Evolutionary conservation across 2,329 filamentous ascomycete genomes (phyloP).

Genomic region (Parasarocladium wereldwijsianum): DNA sequence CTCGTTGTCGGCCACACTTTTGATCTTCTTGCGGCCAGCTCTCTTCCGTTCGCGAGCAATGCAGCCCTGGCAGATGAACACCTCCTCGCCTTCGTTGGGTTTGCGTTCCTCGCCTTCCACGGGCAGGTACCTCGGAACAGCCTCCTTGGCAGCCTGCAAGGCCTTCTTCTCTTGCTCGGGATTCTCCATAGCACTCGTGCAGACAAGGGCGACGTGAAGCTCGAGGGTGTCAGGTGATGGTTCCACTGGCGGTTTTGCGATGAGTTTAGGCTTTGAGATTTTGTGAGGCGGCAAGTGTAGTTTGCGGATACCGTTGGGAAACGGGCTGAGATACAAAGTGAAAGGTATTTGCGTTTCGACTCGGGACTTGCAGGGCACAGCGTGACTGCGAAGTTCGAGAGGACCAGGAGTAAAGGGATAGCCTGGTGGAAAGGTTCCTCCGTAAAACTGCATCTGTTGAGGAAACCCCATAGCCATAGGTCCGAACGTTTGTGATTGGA

Average conservation of each 20-base stretch:
- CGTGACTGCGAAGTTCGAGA: constrained; percentile 43
- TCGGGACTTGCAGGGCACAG: constrained; percentile 66
- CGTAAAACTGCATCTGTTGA: neutral
- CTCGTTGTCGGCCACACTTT: constrained; percentile 85
- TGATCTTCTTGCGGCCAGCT: constrained; percentile 81
- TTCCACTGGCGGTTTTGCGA: constrained; percentile 56
- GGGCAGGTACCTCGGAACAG: constrained; percentile 21
- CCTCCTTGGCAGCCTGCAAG: constrained; percentile 35
- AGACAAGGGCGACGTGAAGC: constrained; percentile 69
- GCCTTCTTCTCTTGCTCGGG: constrained; percentile 52
- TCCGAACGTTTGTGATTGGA: constrained; percentile 10
- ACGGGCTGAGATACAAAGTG: constrained; percentile 59
- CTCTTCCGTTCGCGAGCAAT: constrained; percentile 84
- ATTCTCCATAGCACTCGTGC: constrained; percentile 81
- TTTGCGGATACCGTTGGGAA: constrained; percentile 63
- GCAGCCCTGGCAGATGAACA: constrained; percentile 75
- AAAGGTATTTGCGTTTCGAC: constrained; percentile 96
- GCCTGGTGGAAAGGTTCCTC: constrained; percentile 2
- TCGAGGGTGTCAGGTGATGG: constrained; percentile 62
- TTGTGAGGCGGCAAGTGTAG: constrained; percentile 80
- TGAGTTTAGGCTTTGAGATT: constrained; percentile 85
- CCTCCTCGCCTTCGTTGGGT: constrained; percentile 79
- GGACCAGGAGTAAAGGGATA: constrained; percentile 16
- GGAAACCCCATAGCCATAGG: too few relatives aligned
- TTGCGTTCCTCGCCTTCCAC: constrained; percentile 38